phyloP scores from a whole-genome alignment of 768 basidiomycete species.

The Russula lepida region DNA sequence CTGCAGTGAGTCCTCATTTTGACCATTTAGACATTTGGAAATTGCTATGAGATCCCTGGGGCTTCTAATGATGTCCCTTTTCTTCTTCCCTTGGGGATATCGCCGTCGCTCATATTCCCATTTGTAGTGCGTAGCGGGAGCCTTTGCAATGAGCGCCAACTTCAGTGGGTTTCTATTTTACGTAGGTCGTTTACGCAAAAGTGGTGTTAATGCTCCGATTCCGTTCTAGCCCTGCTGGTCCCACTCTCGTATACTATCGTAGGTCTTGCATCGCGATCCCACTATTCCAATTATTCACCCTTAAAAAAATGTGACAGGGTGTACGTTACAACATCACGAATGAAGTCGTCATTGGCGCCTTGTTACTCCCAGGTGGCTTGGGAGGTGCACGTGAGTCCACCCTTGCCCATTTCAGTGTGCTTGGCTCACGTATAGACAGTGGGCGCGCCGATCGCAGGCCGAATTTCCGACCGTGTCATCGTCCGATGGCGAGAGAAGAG shows the following conservation, averaged over 20 bases:
- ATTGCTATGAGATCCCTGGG: neutral
- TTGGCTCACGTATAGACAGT: slow-evolving; percentile 29
- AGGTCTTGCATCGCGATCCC: slow-evolving; percentile 22
- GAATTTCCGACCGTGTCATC: slow-evolving; percentile 48
- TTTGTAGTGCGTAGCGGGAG: slow-evolving; percentile 36
- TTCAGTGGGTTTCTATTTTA: slow-evolving; percentile 29
- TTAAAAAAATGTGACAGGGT: slow-evolving; percentile 35
- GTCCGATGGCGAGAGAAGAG: slow-evolving; percentile 40
- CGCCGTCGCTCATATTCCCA: neutral
- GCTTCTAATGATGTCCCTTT: neutral
- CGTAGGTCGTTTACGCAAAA: neutral
- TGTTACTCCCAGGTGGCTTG: slow-evolving; percentile 51
- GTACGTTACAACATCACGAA: slow-evolving; percentile 46
- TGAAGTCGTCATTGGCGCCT: slow-evolving; percentile 48
- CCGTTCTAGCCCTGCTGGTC: slow-evolving; percentile 35
- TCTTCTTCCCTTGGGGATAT: neutral
- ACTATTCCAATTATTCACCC: neutral
- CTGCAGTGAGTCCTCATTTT: slow-evolving; percentile 34
- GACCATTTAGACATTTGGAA: neutral
- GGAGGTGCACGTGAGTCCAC: slow-evolving; percentile 46
- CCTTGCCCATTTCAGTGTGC: neutral
- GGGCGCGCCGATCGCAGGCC: slow-evolving; percentile 52
- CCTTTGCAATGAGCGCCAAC: slow-evolving; percentile 25
- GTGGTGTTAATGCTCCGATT: neutral
- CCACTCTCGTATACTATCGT: slow-evolving; percentile 65